Evolutionary conservation across 495 filamentous ascomycete genomes (phyloP).

Genomic region (Xylaria castorea): DNA sequence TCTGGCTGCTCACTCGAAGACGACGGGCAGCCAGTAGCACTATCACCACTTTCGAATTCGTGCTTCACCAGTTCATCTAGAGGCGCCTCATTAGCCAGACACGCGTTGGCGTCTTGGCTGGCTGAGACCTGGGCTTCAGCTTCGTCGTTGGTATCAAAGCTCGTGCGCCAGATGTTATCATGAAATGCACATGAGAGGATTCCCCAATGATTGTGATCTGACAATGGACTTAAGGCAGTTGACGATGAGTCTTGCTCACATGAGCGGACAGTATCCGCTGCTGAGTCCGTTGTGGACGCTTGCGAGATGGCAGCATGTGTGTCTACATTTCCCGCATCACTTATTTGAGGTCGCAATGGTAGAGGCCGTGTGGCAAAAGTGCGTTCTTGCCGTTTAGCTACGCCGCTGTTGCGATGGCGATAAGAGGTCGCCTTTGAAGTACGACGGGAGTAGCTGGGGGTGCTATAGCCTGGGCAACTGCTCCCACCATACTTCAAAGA

Average conservation of each 20-base stretch:
- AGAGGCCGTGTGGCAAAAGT: neutral
- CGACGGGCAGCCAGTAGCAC: too few species aligned
- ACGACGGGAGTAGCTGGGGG: neutral
- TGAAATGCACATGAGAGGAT: neutral
- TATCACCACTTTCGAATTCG: neutral
- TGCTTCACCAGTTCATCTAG: neutral
- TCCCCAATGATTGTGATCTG: neutral
- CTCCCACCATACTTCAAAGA: too few species aligned
- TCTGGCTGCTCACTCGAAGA: too few species aligned
- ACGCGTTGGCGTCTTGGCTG: neutral
- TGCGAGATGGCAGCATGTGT: neutral
- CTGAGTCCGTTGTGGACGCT: neutral
- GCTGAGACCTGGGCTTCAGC: neutral
- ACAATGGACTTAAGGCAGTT: neutral
- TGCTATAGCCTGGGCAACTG: neutral
- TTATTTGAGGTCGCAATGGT: neutral
- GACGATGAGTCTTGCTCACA: slow-evolving; percentile 14
- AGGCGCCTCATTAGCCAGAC: neutral
- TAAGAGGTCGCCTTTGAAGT: neutral
- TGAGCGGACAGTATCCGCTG: neutral
- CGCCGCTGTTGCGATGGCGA: neutral
- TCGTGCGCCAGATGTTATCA: neutral
- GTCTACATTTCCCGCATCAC: neutral
- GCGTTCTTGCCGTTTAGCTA: neutral
- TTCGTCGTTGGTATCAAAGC: slow-evolving; percentile 3